Percentiles rank a stretch among this genome's conserved stretches.
Evolutionary conservation across 139 green algal genomes (phyloP).

Genomic region (Chlorella ohadii): DNA sequence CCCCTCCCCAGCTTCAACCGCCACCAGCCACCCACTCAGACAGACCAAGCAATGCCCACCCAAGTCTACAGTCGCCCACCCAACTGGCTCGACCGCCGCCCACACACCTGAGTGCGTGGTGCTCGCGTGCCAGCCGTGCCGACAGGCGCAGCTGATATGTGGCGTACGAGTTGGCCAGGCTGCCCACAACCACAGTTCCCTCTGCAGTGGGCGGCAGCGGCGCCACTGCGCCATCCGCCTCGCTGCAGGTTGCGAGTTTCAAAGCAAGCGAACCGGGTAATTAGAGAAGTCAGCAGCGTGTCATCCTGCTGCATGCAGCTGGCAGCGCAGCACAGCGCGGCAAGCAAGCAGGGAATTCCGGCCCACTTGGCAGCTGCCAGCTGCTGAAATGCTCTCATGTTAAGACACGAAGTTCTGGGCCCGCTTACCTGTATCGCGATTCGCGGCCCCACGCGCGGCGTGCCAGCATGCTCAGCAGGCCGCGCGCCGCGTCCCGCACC

Average conservation of each 20-base stretch:
- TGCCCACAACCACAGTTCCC: constrained; percentile 69
- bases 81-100: too few species aligned
- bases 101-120: constrained; percentile 44
- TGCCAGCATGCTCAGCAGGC: constrained; percentile 82
- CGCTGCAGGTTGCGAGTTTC: neutral
- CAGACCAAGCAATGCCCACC: too few species aligned
- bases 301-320: too few species aligned
- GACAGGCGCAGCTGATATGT: constrained; percentile 87
- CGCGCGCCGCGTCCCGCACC: constrained; percentile 79
- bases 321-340: too few species aligned
- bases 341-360: too few species aligned
- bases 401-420: too few species aligned
- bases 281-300: too few species aligned
- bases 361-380: too few species aligned
- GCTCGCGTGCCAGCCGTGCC: constrained; percentile 74
- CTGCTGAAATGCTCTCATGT: too few species aligned
- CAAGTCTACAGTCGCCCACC: too few species aligned
- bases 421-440: constrained; percentile 21
- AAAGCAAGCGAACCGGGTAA: neutral
- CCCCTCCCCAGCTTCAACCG: too few species aligned
- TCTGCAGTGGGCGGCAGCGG: neutral
- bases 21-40: too few species aligned
- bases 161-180: constrained; percentile 86
- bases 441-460: constrained; percentile 68
- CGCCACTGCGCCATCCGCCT: neutral